phyloP scores from a whole-genome alignment of 352 stramenopile genomes.

The Globisporangium alternatum region DNA sequence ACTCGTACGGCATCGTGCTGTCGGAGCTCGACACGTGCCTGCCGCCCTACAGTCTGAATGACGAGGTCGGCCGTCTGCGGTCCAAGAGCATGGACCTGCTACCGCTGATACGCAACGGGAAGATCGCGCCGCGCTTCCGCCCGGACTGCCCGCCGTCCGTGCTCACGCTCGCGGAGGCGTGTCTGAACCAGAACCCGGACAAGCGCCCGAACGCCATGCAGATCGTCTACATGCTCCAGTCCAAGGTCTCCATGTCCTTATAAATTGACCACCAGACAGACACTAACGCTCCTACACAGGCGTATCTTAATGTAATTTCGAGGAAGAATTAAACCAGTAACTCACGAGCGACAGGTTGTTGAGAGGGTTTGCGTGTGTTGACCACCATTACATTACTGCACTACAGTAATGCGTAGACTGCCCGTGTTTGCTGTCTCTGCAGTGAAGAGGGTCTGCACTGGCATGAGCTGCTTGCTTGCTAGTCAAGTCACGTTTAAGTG shows the following conservation, averaged over 20 bases:
- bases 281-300: no score
- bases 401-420: no score
- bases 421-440: no score
- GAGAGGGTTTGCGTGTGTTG: no score
- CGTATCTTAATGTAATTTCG: no score
- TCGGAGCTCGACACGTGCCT: conserved; percentile 61
- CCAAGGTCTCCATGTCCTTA: conserved; percentile 22
- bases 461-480: not conserved
- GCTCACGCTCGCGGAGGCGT: conserved; percentile 33
- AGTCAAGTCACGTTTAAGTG: no score
- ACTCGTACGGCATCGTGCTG: conserved; percentile 62
- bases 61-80: conserved; percentile 37
- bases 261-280: not conserved
- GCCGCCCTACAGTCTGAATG: conserved; percentile 47
- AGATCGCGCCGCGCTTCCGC: conserved; percentile 37
- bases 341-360: no score
- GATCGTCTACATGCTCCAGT: conserved; percentile 48
- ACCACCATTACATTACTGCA: no score
- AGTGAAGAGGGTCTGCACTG: no score
- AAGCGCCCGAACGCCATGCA: conserved; percentile 46
- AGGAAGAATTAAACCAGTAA: no score
- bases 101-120: conserved; percentile 44
- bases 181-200: conserved; percentile 27
- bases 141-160: conserved; percentile 33
- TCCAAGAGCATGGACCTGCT: conserved; percentile 56